These are phyloP conservation scores for Leishmania turanica DNA, from an alignment of 208 protist species.

Conservation along the genomic window DNA sequence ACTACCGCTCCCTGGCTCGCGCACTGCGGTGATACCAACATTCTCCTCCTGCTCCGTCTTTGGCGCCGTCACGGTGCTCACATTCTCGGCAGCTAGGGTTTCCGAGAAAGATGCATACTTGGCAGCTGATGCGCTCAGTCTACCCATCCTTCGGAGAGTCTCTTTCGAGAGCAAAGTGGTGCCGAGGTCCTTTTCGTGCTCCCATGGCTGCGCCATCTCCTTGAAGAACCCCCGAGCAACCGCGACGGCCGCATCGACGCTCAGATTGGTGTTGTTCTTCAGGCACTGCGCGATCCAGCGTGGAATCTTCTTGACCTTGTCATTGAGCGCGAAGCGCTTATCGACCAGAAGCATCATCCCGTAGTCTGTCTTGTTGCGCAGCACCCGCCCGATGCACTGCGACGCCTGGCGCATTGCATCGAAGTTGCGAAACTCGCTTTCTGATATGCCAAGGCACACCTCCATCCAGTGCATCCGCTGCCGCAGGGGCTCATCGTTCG, in stretches of 20 bases:
- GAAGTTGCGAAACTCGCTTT: conserved; percentile 98
- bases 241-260: conserved; percentile 87
- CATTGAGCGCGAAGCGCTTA: conserved; percentile 94
- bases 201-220: conserved; percentile 96
- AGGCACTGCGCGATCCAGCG: conserved; percentile 92
- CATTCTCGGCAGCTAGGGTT: not conserved
- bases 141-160: conserved; percentile 46
- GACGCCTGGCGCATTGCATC: conserved; percentile 98
- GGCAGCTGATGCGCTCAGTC: conserved; percentile 34
- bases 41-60: conserved; percentile 14
- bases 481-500: conserved; percentile 89
- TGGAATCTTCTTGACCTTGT: conserved; percentile 95
- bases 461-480: conserved; percentile 98
- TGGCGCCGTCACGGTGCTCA: not conserved
- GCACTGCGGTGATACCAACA: conserved; percentile 46
- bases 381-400: conserved; percentile 99
- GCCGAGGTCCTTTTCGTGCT: conserved; percentile 84
- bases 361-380: conserved; percentile 99
- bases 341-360: conserved; percentile 99
- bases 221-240: conserved; percentile 93
- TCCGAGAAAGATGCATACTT: conserved; percentile 9
- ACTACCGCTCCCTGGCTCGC: conserved; percentile 48
- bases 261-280: conserved; percentile 92
- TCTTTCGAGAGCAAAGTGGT: conserved; percentile 77
- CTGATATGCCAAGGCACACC: conserved; percentile 95